Evolutionary conservation across 805 yeast genomes (phyloP), one percentile per base, ranked within the genome.

Genomic region (Starmerella floris): DNA sequence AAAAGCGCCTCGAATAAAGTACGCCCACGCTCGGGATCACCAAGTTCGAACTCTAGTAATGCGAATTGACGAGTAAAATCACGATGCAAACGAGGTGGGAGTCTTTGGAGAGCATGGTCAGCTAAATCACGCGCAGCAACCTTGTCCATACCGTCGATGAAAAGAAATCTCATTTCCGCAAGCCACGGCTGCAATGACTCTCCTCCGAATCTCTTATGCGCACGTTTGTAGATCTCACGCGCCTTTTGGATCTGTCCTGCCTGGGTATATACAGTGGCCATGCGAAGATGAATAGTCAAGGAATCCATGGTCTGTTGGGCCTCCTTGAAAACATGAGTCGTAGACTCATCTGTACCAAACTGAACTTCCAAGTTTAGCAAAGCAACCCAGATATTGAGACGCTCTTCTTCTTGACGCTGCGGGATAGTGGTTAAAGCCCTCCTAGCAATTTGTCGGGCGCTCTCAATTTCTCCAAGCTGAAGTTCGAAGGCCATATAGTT

Each of bases 401-500:
- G 83, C 61, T 91, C 97, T 54, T 76, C 79, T 62, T 91, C 97
- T 56, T 87, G 95, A 56, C 95, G 75, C 64, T 77, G 83, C 55
- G 74, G 77, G 53, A 91, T 93, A 5, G 91, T 79, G 65, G 83
- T 83, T 58, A 91, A 70, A 2, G 97, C 98, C 49, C 98, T 75
- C 54, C 79, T 82, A 35, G 83, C 96, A 54, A 91, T 76, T 60
- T 83, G 94, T 54, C 98, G 76, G 9, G 96, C 95, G 63, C 83
- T 84, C 30, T 88, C 96, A 45, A 85, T 67, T 62, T 91, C 98
- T 66, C 95, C 82, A 49, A 88, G 69, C 62, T 87, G 95, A 50
- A 91, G 70, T 62, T 87, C 95, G 79, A 88, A 91, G 3, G 97
- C 87, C 95, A 91, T 91, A 64, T 82, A 91, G 64, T 87, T 83